Evolutionary conservation across 1,139 yeast genomes (phyloP), one percentile per base, ranked within the genome.

Genomic region (Magnusiomyces magnusii): DNA sequence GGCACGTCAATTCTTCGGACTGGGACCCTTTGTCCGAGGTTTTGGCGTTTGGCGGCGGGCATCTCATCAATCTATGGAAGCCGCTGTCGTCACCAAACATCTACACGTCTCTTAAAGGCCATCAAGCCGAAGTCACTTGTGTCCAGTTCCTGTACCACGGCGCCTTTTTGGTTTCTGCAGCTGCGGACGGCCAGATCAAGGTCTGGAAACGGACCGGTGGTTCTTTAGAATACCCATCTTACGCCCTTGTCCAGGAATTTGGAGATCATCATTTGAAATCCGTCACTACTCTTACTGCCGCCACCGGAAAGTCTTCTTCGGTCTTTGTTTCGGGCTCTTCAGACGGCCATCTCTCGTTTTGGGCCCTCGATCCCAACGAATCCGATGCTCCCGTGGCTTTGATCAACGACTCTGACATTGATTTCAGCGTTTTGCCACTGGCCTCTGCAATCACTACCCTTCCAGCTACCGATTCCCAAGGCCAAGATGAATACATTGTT

Each of bases 41-140:
- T 3, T 78, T 87, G 10, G 96, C 95, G 0, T 90, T 76, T 72
- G 97, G 95, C 13, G 93, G 96, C 0, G 84, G 84, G 1, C 78
- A 77, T 57, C 79, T 82, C n/a, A 75, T 91, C 53, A 95, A 95
- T 0, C 70, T 90, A 51, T 89, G 95, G 95, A 73, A 79, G 41
- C 89, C 93, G 83, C 51, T 60, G 52, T 62, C 56, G 25, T 51
- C 60, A 3, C 25, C 56, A 7, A 65, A 65, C 36, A 64, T 71
- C n/a, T 57, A 57, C 10, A 56, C 58, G 13, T 62, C 71, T 10
- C 56, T 72, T 51, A 69, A 67, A 57, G 75, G 74, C 15, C 76
- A 73, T 59, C 55, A 55, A 1, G 66, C 63, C 34, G 58, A 62
- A 9, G 74, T 73, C 34, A 71, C 73, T 1, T 71, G 71, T 2